A percentile compares a stretch with the other conserved stretches of the same genome.
Conservation (phyloP, 805 yeast genomes). For the Barnettozyma wickerhamii region DNA sequence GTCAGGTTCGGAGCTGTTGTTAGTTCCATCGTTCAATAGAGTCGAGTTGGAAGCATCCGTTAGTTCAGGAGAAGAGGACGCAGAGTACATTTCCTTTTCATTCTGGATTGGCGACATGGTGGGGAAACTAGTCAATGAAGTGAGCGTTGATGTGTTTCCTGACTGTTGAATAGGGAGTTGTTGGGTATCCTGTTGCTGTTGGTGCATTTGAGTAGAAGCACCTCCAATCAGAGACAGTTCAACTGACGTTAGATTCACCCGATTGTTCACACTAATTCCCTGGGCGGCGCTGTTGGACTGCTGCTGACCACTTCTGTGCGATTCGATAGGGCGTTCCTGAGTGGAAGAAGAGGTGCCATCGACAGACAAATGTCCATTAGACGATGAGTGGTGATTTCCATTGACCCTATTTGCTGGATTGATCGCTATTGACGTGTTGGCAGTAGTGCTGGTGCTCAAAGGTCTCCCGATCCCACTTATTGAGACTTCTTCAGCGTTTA, state of each 20-base stretch:
- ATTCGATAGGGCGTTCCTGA: background rate
- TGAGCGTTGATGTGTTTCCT: constrained; percentile 6
- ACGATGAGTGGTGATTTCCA: background rate
- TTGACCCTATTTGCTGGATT: constrained; percentile 6
- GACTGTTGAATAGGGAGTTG: constrained; percentile 6
- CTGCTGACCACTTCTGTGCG: background rate
- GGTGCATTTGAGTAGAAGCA: background rate
- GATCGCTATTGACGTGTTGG: constrained; percentile 1
- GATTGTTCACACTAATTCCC: constrained; percentile 1
- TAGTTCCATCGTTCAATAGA: background rate
- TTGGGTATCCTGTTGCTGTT: background rate
- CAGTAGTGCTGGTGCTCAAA: background rate
- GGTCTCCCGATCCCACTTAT: background rate
- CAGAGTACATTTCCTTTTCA: constrained; percentile 1
- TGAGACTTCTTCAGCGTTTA: background rate
- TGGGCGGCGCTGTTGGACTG: background rate
- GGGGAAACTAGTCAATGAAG: no score
- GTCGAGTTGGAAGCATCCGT: constrained; percentile 8
- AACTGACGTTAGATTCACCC: constrained; percentile 1
- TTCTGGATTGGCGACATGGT: constrained; percentile 9
- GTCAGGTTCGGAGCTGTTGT: constrained; percentile 7
- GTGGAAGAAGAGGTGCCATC: background rate
- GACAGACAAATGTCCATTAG: background rate
- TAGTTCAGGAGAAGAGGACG: constrained; percentile 4
- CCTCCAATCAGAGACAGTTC: background rate